A percentile compares a stretch with the other conserved stretches of the same genome.
These are phyloP conservation scores for Calonectria pseudoturangicola DNA, from an alignment of 2,329 filamentous ascomycete species.

Conservation along the genomic window DNA sequence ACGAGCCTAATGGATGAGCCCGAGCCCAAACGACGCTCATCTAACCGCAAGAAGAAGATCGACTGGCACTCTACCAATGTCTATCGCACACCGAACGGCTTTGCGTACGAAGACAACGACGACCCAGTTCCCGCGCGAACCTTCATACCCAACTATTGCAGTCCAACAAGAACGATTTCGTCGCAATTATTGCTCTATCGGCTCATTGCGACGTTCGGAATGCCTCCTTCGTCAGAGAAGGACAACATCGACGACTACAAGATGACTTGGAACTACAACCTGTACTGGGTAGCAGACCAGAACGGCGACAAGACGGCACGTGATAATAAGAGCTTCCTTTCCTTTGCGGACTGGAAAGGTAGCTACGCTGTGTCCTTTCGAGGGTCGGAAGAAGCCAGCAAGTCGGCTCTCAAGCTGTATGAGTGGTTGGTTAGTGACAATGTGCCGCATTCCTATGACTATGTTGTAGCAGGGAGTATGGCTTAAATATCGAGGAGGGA, in stretches of 20 bases:
- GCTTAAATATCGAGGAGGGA: neutral
- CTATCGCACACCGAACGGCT: neutral
- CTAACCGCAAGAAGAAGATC: neutral
- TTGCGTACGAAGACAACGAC: neutral
- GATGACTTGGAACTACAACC: neutral
- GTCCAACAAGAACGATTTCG: neutral
- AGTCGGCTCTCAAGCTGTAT: neutral
- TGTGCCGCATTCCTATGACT: neutral
- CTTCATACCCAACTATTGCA: no score
- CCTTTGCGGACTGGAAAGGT: neutral
- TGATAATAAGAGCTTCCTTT: neutral
- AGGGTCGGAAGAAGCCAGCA: neutral
- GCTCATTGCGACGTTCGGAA: neutral
- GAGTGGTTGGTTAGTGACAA: slow-evolving; percentile 2
- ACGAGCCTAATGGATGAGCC: no score
- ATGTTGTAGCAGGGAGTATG: neutral
- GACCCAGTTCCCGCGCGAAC: no score
- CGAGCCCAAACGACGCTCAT: no score
- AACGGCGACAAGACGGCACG: neutral
- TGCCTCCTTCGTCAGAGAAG: neutral
- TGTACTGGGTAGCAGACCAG: neutral
- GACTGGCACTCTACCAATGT: neutral
- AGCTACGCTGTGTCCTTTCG: neutral
- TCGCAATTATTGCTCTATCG: neutral
- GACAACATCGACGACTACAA: neutral